phyloP scores from a whole-genome alignment of 2,329 filamentous ascomycete species.

The Aspergillus versicolor region DNA sequence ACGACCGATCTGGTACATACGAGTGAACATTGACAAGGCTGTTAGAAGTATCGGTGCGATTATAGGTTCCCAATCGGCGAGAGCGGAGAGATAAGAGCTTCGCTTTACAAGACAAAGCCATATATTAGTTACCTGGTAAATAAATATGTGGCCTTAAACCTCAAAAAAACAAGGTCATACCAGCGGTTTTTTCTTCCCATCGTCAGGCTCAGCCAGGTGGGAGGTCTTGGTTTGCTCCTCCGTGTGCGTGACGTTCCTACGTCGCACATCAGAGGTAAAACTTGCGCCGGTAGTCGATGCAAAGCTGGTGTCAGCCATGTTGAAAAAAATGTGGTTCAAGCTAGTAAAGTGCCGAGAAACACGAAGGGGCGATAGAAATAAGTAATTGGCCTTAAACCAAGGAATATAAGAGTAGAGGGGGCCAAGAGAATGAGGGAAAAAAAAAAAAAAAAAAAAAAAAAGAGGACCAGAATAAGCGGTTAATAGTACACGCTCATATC shows the following conservation, averaged over 20 bases:
- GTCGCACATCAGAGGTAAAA: slow-evolving; percentile 37
- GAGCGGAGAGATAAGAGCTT: slow-evolving; percentile 35
- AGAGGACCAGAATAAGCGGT: slow-evolving; percentile 8
- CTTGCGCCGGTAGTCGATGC: slow-evolving; percentile 37
- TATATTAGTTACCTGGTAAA: neutral
- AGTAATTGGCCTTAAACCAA: neutral
- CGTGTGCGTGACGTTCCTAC: slow-evolving; percentile 41
- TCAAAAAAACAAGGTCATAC: slow-evolving; percentile 22
- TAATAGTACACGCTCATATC: slow-evolving; percentile 16
- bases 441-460: neutral
- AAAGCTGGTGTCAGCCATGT: slow-evolving; percentile 33
- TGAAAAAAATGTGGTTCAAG: slow-evolving; percentile 8
- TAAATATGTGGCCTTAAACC: neutral
- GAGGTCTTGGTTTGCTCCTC: slow-evolving; percentile 27
- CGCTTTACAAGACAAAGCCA: slow-evolving; percentile 22
- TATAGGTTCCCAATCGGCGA: slow-evolving; percentile 62
- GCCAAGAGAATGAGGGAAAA: neutral
- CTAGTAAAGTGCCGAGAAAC: neutral
- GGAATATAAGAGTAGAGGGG: slow-evolving; percentile 13
- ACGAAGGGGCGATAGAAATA: slow-evolving; percentile 7
- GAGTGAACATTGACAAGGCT: slow-evolving; percentile 63
- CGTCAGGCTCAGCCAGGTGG: slow-evolving; percentile 26
- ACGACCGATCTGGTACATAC: slow-evolving; percentile 66
- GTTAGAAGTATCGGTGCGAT: slow-evolving; percentile 66
- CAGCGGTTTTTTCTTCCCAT: slow-evolving; percentile 37